Evolutionary conservation across 768 basidiomycete genomes (phyloP), one percentile per base, ranked within the genome.

Genomic region (Baorangia bicolor): DNA sequence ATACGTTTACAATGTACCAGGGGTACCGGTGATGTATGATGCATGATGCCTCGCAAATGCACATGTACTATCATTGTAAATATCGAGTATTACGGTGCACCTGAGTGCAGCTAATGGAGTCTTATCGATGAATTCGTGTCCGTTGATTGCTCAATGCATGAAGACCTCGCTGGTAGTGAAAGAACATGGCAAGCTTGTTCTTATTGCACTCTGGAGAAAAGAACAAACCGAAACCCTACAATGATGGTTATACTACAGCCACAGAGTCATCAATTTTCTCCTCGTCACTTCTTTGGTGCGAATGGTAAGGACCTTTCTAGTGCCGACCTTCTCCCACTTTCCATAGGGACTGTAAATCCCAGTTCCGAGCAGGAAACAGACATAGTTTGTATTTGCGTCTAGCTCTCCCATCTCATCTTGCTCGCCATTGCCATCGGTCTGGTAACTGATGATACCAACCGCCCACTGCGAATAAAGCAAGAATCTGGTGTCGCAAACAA

Each of bases 381-480:
- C 33, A 18, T 49, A 49, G 7, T 27, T 9, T 50, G 21, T 41
- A 13, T 50, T 28, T 16, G 47, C 47, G 6, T 28, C 33, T 1
- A 55, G 34, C 20, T 55, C 53, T 2, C 47, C 53, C n/a, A 5
- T 49, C 10, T 55, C 38, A 7, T 55, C 40, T 1, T 12, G 39
- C 46, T 41, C 27, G 9, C n/a, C 40, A 9, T 42, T 50, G 11
- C 40, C 23, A 14, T 50, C 53, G 6, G 56, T 56, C 27, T 55
- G 52, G 13, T 57, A 57, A 25, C 40, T 57, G 39, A 57, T 37
- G 38, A 57, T 37, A 13, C 56, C 56, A 4, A 57, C 56, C 18
- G 45, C 53, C 45, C 56, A 57, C 10, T 20, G 52, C 16, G 56
- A 57, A 20, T 48, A 47, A 21, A 30, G 27, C 31, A 55, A 13